These are phyloP conservation scores for Penicillium sp. DNA, from an alignment of 2,329 filamentous ascomycete genomes.

Conservation along the genomic window DNA sequence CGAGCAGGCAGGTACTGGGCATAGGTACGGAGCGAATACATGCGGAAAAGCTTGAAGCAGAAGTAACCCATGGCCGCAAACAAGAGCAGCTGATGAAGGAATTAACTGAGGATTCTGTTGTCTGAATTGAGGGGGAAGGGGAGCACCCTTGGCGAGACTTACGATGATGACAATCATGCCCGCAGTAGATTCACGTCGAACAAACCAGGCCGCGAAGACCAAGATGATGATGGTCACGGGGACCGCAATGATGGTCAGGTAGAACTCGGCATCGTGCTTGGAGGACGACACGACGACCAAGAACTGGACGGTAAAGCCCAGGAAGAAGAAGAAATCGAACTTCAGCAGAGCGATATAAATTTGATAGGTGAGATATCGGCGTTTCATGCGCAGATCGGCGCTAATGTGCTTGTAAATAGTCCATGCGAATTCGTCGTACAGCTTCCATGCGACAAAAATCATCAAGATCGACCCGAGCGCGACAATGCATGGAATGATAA, in stretches of 20 bases:
- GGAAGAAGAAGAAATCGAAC: constrained; percentile 99
- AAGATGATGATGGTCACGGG: constrained; percentile 88
- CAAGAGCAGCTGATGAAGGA: constrained; percentile 58
- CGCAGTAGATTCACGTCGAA: constrained; percentile 69
- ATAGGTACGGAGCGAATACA: constrained; percentile 64
- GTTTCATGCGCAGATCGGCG: constrained; percentile 93
- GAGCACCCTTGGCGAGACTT: constrained; percentile 22
- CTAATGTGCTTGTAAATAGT: constrained; percentile 99
- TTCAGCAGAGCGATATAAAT: constrained; percentile 97
- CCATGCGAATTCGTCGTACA: constrained; percentile 98
- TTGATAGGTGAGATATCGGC: constrained; percentile 94
- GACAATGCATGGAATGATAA: constrained; percentile 81
- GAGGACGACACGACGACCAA: constrained; percentile 79
- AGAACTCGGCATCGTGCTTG: constrained; percentile 66
- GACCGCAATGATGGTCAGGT: constrained; percentile 80
- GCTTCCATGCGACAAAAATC: constrained; percentile 78
- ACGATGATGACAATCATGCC: constrained; percentile 74
- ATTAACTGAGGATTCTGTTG: constrained; percentile 2
- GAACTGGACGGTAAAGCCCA: constrained; percentile 97
- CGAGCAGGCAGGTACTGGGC: constrained; percentile 69
- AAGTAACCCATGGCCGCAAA: constrained; percentile 89
- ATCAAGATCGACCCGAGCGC: constrained; percentile 67
- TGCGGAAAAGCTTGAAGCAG: constrained; percentile 94
- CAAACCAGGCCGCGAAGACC: constrained; percentile 76
- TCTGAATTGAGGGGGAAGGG: neutral